Conservation (phyloP, 257 asterid species). For the Nyctanthes arbortristis region DNA sequence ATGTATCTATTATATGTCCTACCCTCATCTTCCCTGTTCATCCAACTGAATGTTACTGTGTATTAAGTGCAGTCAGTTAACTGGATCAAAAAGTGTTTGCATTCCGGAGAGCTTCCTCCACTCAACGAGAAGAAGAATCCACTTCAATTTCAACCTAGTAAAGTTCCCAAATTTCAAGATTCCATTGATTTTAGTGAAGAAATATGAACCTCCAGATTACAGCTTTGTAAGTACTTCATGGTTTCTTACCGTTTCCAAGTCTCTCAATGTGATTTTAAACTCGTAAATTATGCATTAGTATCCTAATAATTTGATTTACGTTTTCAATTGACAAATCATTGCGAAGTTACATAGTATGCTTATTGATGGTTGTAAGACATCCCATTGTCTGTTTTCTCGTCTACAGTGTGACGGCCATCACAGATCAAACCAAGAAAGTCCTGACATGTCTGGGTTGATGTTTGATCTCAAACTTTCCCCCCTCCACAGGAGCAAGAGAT, state of each 20-base stretch:
- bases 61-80: conserved; percentile 59
- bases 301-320: background rate
- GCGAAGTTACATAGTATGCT: background rate
- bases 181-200: conserved; percentile 57
- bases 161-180: conserved; percentile 39
- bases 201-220: conserved; percentile 40
- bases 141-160: conserved; percentile 24
- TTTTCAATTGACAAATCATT: background rate
- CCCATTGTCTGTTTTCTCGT: background rate
- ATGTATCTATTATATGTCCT: background rate
- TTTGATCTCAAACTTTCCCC: background rate
- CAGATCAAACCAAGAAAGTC: background rate
- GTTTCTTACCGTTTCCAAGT: background rate
- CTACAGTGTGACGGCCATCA: conserved; percentile 2
- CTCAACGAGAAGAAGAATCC: conserved; percentile 41
- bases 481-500: background rate
- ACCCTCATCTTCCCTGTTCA: background rate
- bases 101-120: conserved; percentile 59
- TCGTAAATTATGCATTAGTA: conserved; percentile 4
- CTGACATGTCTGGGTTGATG: background rate
- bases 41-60: conserved; percentile 16
- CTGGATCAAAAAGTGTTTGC: conserved; percentile 76
- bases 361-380: background rate
- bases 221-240: conserved; percentile 20
- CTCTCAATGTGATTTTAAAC: background rate